Evolutionary conservation across 2,329 filamentous ascomycete species (phyloP), one percentile per base, ranked within the genome.

Genomic region (Daldinia sp.): DNA sequence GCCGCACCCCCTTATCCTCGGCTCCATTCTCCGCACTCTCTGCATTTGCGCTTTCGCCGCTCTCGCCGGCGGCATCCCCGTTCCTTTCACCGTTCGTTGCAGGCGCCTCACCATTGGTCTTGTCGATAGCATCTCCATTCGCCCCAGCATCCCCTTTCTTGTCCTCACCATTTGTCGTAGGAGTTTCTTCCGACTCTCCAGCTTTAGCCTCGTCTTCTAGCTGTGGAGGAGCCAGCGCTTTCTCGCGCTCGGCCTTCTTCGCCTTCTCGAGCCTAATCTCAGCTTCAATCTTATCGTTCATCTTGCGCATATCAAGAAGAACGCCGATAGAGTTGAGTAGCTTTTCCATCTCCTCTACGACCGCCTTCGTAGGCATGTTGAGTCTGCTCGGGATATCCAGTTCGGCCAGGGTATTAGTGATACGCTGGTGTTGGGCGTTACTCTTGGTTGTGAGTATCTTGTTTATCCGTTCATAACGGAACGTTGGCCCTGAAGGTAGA

Each of bases 391-490:
- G 88, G 46, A 96, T 87, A 46, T 92, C 90, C 6, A 95, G 83
- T 78, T 94, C 91, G 46, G 85, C 85, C 26, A 96, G 87, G 4
- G 90, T 89, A 61, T 91, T 90, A 13, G 86, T 89, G 70, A 96
- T 94, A 70, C 92, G 92, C 68, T 89, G 81, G 72, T 93, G 92
- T 77, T 94, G 92, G 68, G 92, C 88, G 60, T 90, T 88, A 15
- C 88, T 91, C 81, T 94, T 94, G 71, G 91, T 91, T 41, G 90
- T 89, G 63, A 93, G 91, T 26, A 93, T 87, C 79, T 94, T 94
- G 73, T 91, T 90, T 65, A 95, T 88, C 78, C 89, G 91, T 74
- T 95, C 92, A 30, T 93, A 93, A 12, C 95, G 92, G 86, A 98
- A 98, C 13, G 93, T 91, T 39, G 97, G 93, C 6, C 96, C 95